phyloP scores from a whole-genome alignment of 371 early-diverging fungal genomes.

The Rhizoclosmatium hyalinum region DNA sequence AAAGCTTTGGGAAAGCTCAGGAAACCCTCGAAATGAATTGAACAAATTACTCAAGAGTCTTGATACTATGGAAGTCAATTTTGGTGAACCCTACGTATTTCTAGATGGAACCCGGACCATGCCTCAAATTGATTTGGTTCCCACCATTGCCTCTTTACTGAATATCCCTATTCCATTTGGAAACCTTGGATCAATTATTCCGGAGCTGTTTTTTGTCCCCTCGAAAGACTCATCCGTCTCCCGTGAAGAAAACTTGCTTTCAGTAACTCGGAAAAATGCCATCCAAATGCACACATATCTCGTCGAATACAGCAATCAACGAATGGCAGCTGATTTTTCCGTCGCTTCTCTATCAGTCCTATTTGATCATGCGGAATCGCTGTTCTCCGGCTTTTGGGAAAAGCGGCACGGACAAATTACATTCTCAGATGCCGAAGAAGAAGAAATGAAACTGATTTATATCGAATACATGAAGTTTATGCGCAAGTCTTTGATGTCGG shows the following conservation, averaged over 20 bases:
- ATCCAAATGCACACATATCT: slow-evolving; percentile 81
- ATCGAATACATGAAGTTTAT: slow-evolving; percentile 69
- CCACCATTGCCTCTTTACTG: slow-evolving; percentile 83
- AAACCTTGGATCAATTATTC: slow-evolving; percentile 86
- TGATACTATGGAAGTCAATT: slow-evolving; percentile 25
- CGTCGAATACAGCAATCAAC: slow-evolving; percentile 51
- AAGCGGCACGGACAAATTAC: not conserved
- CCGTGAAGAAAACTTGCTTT: slow-evolving; percentile 49
- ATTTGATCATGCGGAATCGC: slow-evolving; percentile 45
- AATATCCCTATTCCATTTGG: slow-evolving; percentile 91
- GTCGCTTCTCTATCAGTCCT: slow-evolving; percentile 5
- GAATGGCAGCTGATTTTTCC: slow-evolving; percentile 48
- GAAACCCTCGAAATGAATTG: slow-evolving; percentile 1
- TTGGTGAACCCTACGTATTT: slow-evolving; percentile 36
- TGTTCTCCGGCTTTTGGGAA: slow-evolving; percentile 11
- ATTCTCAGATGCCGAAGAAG: not conserved
- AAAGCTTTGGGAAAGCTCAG: slow-evolving; percentile 27
- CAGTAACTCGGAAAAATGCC: slow-evolving; percentile 75
- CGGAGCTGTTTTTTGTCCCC: slow-evolving; percentile 65
- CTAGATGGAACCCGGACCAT: slow-evolving; percentile 54
- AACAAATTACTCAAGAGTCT: slow-evolving; percentile 15
- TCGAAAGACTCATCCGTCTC: not conserved
- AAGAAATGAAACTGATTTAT: slow-evolving; percentile 18
- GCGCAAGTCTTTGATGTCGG: slow-evolving; percentile 69
- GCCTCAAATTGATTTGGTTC: slow-evolving; percentile 88